Evolutionary conservation across 2,329 filamentous ascomycete genomes (phyloP).

Genomic region (Pseudocercospora cruenta): DNA sequence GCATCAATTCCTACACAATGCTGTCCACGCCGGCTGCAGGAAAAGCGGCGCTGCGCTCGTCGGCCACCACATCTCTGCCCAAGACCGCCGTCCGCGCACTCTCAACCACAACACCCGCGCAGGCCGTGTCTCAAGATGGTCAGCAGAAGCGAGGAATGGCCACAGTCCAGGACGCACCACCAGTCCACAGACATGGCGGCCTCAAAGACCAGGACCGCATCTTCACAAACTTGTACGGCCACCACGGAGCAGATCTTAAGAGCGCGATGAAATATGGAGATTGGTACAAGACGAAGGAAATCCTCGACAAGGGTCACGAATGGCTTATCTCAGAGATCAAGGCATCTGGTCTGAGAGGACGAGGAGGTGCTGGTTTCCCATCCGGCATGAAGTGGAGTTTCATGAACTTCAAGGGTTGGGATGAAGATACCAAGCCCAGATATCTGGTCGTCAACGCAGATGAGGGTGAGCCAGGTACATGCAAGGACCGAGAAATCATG

Average conservation of each 20-base stretch:
- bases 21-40: constrained; percentile 37
- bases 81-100: constrained; percentile 40
- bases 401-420: constrained; percentile 99
- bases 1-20: constrained; percentile 29
- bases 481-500: constrained; percentile 99
- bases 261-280: constrained; percentile 97
- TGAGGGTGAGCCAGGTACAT: constrained; percentile 97
- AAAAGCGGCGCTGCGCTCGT: constrained; percentile 35
- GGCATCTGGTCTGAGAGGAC: constrained; percentile 89
- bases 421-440: constrained; percentile 92
- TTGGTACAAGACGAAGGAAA: constrained; percentile 99
- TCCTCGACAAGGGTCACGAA: constrained; percentile 93
- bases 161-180: constrained; percentile 55
- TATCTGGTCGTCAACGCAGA: constrained; percentile 96
- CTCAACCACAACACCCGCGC: constrained; percentile 30
- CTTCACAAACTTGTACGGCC: constrained; percentile 97
- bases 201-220: constrained; percentile 97
- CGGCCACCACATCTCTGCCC: constrained; percentile 29
- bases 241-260: constrained; percentile 88
- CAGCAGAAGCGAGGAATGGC: constrained; percentile 70
- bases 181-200: constrained; percentile 75
- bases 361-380: constrained; percentile 96
- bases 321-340: constrained; percentile 99
- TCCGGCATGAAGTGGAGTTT: constrained; percentile 97
- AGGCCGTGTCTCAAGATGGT: constrained; percentile 36